Evolutionary conservation across 495 filamentous ascomycete species (phyloP).

Genomic region (Bombardia bombarda): DNA sequence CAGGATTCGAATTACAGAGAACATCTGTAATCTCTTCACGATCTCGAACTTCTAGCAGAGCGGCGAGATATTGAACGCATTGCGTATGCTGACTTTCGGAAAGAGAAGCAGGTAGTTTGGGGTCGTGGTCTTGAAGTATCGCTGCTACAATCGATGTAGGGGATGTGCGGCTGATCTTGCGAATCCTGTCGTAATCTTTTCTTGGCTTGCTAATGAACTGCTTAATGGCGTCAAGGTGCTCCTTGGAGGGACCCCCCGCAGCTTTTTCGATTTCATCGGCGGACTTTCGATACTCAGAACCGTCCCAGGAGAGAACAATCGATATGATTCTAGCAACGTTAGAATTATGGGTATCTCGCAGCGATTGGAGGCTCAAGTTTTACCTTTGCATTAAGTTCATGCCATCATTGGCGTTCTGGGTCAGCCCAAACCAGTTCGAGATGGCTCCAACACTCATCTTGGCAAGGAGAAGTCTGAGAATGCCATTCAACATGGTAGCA

Average conservation of each 20-base stretch:
- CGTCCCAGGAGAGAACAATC: constrained; percentile 53
- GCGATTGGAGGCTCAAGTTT: neutral
- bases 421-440: constrained; percentile 60
- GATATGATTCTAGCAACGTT: constrained; percentile 48
- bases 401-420: constrained; percentile 50
- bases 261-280: constrained; percentile 44
- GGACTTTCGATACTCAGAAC: constrained; percentile 45
- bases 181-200: constrained; percentile 39
- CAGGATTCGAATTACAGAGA: constrained; percentile 50
- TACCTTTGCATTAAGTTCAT: constrained; percentile 63
- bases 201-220: constrained; percentile 36
- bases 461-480: constrained; percentile 53
- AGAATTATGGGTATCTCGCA: neutral
- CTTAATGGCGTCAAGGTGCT: constrained; percentile 41
- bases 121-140: constrained; percentile 33
- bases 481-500: constrained; percentile 59
- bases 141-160: constrained; percentile 42
- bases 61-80: constrained; percentile 51
- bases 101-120: constrained; percentile 23
- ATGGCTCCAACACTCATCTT: constrained; percentile 54
- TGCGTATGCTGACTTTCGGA: constrained; percentile 43
- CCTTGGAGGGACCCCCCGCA: constrained; percentile 38
- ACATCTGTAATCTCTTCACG: constrained; percentile 50
- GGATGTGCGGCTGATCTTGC: constrained; percentile 28
- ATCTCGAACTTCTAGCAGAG: constrained; percentile 51